phyloP scores from a whole-genome alignment of 345 rosid species.

The Zanthoxylum bungeanum region DNA sequence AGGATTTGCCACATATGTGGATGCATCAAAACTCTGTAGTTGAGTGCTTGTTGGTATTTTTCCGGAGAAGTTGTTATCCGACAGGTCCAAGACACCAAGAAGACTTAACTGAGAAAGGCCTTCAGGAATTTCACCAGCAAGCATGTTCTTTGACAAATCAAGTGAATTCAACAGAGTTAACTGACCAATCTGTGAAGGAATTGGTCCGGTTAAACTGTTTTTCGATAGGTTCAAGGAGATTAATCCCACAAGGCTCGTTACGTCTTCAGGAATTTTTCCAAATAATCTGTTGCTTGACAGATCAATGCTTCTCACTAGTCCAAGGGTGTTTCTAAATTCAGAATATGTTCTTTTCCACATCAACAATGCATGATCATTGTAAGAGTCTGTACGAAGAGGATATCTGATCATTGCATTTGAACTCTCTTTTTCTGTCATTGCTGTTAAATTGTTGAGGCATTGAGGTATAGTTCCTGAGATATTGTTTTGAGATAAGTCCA shows the following conservation, averaged over 20 bases:
- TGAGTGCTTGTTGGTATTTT: constrained; percentile 17
- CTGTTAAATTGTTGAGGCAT: constrained; percentile 7
- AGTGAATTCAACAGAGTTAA: constrained; percentile 1
- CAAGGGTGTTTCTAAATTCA: background rate
- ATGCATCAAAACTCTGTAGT: constrained; percentile 6
- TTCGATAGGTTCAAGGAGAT: constrained; percentile 15
- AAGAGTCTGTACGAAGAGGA: background rate
- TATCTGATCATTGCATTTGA: background rate
- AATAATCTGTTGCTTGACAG: constrained; percentile 11
- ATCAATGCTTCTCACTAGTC: constrained; percentile 12
- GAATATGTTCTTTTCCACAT: constrained; percentile 12
- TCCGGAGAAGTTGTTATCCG: constrained; percentile 20
- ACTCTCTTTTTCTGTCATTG: background rate
- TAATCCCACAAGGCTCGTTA: background rate
- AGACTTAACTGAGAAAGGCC: background rate
- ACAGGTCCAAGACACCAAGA: constrained; percentile 14
- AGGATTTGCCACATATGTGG: constrained; percentile 4
- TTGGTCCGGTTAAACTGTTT: constrained; percentile 14
- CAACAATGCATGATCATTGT: background rate
- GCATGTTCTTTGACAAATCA: constrained; percentile 18
- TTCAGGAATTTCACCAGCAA: constrained; percentile 10
- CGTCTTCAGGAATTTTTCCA: constrained; percentile 10
- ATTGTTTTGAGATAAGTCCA: constrained; percentile 7
- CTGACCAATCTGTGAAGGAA: constrained; percentile 7
- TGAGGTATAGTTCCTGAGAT: constrained; percentile 17